Evolutionary conservation across 768 basidiomycete genomes (phyloP).

Genomic region (Favolaschia claudopus): DNA sequence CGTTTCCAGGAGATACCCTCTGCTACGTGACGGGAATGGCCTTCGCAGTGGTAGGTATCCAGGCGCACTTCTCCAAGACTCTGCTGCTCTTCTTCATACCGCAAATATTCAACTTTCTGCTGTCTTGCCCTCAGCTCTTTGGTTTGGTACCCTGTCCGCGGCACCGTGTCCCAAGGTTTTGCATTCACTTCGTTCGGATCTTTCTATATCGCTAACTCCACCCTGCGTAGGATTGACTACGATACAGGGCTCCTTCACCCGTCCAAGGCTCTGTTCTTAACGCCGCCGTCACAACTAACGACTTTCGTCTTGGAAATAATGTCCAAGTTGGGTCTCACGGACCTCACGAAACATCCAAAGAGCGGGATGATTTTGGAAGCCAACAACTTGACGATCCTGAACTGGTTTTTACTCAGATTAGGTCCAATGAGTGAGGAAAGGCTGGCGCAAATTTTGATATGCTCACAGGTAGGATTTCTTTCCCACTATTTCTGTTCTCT

Average conservation of each 20-base stretch:
- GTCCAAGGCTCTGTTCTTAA: slow-evolving; percentile 69
- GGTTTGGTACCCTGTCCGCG: slow-evolving; percentile 93
- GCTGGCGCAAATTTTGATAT: slow-evolving; percentile 77
- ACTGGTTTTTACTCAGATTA: slow-evolving; percentile 78
- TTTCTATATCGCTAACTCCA: background rate
- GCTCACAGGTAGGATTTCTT: slow-evolving; percentile 65
- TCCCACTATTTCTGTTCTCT: slow-evolving; percentile 4
- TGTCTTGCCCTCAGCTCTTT: slow-evolving; percentile 95
- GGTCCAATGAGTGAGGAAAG: slow-evolving; percentile 89
- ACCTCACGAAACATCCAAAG: slow-evolving; percentile 61
- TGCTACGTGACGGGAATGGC: slow-evolving; percentile 99
- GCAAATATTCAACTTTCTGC: slow-evolving; percentile 96
- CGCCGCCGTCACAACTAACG: slow-evolving; percentile 63
- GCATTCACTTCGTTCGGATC: background rate
- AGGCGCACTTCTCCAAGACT: slow-evolving; percentile 97
- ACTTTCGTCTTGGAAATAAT: slow-evolving; percentile 65
- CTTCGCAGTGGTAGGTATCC: slow-evolving; percentile 96
- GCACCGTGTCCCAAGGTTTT: slow-evolving; percentile 90
- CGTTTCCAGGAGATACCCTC: slow-evolving; percentile 95
- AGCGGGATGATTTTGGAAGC: slow-evolving; percentile 70
- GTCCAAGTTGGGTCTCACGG: slow-evolving; percentile 68
- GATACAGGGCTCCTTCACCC: slow-evolving; percentile 81
- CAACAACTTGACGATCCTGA: slow-evolving; percentile 93
- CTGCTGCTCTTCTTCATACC: slow-evolving; percentile 96
- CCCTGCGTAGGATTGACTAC: slow-evolving; percentile 67